Conservation (phyloP, 2,329 filamentous ascomycete species). For the Gnomoniopsis sp. region DNA sequence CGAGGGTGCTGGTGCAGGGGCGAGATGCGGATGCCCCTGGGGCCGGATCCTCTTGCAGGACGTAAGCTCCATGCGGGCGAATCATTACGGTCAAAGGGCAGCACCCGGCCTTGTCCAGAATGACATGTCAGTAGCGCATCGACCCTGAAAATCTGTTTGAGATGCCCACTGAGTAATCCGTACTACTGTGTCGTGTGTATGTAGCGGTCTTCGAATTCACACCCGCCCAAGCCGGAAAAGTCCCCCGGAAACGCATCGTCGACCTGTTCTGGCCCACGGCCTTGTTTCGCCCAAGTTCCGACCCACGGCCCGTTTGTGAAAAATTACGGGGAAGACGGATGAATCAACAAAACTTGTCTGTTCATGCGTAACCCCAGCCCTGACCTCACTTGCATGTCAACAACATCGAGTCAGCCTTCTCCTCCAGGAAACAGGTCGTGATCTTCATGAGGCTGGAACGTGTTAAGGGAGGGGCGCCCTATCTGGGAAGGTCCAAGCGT, state of each 20-base stretch:
- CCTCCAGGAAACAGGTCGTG: background rate
- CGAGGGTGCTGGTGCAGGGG: constrained; percentile 14
- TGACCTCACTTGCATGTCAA: constrained; percentile 12
- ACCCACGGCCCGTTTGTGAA: background rate
- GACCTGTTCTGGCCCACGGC: background rate
- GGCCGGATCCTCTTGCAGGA: background rate
- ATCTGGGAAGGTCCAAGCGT: background rate
- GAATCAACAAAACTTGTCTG: background rate
- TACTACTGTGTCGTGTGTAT: background rate
- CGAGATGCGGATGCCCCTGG: background rate
- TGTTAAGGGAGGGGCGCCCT: constrained; percentile 3
- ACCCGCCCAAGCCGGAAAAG: background rate
- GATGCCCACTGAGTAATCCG: background rate
- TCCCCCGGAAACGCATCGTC: constrained; percentile 2
- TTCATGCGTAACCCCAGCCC: background rate
- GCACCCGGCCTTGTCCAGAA: background rate
- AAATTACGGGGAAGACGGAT: background rate
- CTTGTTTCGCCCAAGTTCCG: constrained; percentile 20
- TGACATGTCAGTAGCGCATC: background rate
- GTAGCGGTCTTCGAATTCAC: background rate
- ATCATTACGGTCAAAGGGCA: background rate
- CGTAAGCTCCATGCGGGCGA: background rate
- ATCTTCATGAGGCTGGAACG: background rate
- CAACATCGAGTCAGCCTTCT: background rate
- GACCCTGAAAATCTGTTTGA: background rate